These are phyloP conservation scores for Phytophthora idaei DNA, from an alignment of 352 stramenopile genomes.

Conservation along the genomic window DNA sequence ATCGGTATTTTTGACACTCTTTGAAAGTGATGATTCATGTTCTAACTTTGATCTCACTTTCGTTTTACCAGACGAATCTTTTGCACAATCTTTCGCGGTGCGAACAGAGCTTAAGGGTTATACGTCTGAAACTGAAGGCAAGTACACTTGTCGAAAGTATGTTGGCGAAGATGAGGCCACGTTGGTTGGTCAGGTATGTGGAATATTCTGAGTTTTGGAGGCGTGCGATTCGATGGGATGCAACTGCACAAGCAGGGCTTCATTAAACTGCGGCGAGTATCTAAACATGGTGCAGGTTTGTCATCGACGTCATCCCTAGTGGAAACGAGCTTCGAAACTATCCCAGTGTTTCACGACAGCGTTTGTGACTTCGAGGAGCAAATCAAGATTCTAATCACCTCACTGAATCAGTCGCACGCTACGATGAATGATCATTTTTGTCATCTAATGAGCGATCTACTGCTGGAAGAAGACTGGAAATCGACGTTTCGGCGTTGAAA, in stretches of 20 bases:
- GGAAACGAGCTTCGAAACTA: constrained; percentile 48
- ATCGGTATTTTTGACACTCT: constrained; percentile 8
- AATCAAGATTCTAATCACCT: constrained; percentile 23
- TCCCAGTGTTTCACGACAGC: constrained; percentile 47
- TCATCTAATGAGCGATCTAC: background rate
- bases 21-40: too few relatives aligned
- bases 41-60: too few relatives aligned
- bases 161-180: background rate
- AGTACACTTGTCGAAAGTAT: background rate
- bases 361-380: constrained; percentile 33
- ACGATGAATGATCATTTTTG: background rate
- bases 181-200: background rate
- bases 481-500: background rate
- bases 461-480: constrained; percentile 9
- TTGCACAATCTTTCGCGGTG: constrained; percentile 7
- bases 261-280: constrained; percentile 17
- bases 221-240: constrained; percentile 25
- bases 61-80: constrained; percentile 1
- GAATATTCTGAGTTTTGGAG: background rate
- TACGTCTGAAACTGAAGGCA: background rate
- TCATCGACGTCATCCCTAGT: constrained; percentile 31
- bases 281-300: background rate
- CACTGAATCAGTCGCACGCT: background rate
- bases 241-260: constrained; percentile 39
- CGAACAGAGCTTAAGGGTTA: background rate